Conservation (phyloP, 1,139 yeast species). For the Eremothecium cymbalariae region DNA sequence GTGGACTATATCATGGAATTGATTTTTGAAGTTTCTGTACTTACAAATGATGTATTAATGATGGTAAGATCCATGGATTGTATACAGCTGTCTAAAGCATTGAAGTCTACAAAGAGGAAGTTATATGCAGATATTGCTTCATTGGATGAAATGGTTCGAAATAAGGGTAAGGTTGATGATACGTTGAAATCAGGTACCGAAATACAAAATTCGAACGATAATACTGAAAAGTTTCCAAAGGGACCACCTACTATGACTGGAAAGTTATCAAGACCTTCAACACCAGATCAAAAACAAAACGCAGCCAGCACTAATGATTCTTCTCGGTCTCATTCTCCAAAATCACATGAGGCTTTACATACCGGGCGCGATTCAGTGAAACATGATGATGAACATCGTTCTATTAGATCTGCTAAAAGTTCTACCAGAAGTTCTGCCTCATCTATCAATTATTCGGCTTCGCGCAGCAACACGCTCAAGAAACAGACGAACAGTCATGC, state of each 20-base stretch:
- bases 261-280: not conserved
- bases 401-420: not conserved
- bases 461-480: too few relatives aligned
- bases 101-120: conserved; percentile 33
- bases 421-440: not conserved
- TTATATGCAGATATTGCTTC: conserved; percentile 17
- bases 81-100: conserved; percentile 45
- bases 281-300: not conserved
- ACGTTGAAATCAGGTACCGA: not conserved
- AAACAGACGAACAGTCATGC: not conserved
- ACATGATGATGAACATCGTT: not conserved
- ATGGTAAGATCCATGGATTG: conserved; percentile 56
- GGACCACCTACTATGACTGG: not conserved
- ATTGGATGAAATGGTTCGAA: conserved; percentile 13
- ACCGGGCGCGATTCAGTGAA: not conserved
- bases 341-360: too few relatives aligned
- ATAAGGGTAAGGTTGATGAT: conserved; percentile 5
- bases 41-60: conserved; percentile 56
- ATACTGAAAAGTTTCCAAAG: conserved; percentile 1
- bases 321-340: too few relatives aligned
- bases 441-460: too few relatives aligned
- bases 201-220: not conserved
- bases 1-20: conserved; percentile 47
- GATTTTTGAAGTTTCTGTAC: conserved; percentile 51
- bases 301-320: too few relatives aligned